Evolutionary conservation across 129 eudicot genomes (phyloP).

Genomic region (Rutidosis leptorrhynchoides): DNA sequence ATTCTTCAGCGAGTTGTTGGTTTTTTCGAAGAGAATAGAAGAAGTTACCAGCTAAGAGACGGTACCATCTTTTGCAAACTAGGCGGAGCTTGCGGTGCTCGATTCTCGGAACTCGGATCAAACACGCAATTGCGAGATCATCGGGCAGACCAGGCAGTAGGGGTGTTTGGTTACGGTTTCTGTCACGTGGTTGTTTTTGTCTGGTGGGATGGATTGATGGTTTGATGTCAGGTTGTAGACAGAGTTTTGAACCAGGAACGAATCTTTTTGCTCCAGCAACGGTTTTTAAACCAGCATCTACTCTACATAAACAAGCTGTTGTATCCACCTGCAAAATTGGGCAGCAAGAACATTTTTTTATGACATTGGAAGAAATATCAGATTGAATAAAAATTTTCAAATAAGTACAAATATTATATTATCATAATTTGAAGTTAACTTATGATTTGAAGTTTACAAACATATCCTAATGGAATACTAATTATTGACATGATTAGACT

Average conservation of each 20-base stretch:
- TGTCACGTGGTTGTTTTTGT: conserved; percentile 60
- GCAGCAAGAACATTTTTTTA: not conserved
- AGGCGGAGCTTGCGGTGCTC: conserved; percentile 73
- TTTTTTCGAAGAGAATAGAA: conserved; percentile 62
- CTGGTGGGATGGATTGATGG: conserved; percentile 70
- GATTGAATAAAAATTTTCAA: not conserved
- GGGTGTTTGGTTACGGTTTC: too few relatives aligned
- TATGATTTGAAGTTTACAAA: not conserved
- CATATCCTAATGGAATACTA: conserved; percentile 5
- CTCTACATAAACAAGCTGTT: conserved; percentile 82
- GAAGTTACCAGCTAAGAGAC: conserved; percentile 72
- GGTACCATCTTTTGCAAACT: conserved; percentile 83
- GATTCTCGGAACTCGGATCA: conserved; percentile 64
- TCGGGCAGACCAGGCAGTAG: conserved; percentile 88
- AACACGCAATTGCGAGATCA: conserved; percentile 80
- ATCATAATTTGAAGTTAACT: conserved; percentile 11
- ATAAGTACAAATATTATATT: too few relatives aligned
- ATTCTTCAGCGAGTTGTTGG: conserved; percentile 59
- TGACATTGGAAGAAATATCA: too few relatives aligned
- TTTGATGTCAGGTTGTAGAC: conserved; percentile 67
- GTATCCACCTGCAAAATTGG: conserved; percentile 63
- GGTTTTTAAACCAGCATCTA: conserved; percentile 73
- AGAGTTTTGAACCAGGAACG: conserved; percentile 75
- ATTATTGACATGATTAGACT: not conserved
- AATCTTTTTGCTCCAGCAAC: conserved; percentile 82